Base-by-base conservation (phyloP, 2,329 filamentous ascomycete genomes). In the Ophiognomonia clavigignenti-juglandacearum region DNA sequence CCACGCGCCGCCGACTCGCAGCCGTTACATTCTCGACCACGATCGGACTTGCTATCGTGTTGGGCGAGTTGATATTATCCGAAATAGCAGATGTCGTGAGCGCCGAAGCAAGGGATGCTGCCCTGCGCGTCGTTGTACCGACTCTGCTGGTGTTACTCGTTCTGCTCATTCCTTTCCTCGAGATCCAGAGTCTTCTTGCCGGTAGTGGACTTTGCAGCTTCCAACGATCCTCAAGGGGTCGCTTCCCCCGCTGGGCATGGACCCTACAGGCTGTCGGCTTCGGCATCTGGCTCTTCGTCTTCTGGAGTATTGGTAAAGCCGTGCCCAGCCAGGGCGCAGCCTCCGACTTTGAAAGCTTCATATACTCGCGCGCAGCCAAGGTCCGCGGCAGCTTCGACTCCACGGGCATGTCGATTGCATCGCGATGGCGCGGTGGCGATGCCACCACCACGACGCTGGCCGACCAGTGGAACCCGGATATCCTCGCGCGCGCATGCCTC, bases 71-170 rank as follows among this genome's bases (percentile, higher is more conserved):
- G 55, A 86, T 95, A 38, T 75, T 95, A 8, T 89, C 87, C 57
- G 89, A 95, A 65, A 88, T 95, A 36, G 82, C 86, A 22, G 87
- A 88, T 58, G 74, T 85, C 5, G 75, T 88, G n/a, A 77, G 84
- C 53, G 75, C 82, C 6, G 71, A 72, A 26, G 87, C 86, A 11
- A 75, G 88, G 50, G 78, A 77, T 19, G 61, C 85, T 23, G 87
- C 85, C 19, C 71, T 95, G 55, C 75, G 80, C 47, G 66, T 85
- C 24, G 88, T 85, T 0, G 78, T 95, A 22, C 80, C 83, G 6
- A 78, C 80, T 18, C 70, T 95, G 35, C 68, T 95, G 23, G 75
- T 88, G 32, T 67, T 91, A 52, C 75, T 93, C 22, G 77, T 95
- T 23, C 70, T 88, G 13, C 70, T 88, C 7, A 88, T 90, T 29